Conservation (phyloP, 1,139 yeast genomes). For the Spencermartinsiella ligniputridi region DNA sequence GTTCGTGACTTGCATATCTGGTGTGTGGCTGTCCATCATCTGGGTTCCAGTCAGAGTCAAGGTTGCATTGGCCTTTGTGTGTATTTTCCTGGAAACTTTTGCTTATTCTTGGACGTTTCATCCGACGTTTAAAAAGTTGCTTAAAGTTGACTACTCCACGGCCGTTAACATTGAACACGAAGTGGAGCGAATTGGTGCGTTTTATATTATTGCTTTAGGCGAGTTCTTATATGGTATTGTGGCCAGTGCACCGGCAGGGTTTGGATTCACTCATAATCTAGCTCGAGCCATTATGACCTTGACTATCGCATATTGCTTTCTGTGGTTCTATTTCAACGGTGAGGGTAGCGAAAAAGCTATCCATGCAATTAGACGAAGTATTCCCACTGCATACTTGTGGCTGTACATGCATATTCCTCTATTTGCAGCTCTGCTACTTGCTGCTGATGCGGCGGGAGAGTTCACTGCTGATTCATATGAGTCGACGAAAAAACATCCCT, state of each 20-base stretch:
- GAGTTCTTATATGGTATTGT: constrained; percentile 59
- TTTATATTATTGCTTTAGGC: constrained; percentile 62
- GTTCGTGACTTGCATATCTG: constrained; percentile 34
- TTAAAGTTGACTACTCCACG: constrained; percentile 47
- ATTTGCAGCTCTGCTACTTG: constrained; percentile 33
- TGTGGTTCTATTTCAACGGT: constrained; percentile 55
- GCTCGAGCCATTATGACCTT: constrained; percentile 50
- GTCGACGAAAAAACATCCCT: constrained; percentile 14
- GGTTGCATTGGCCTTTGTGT: constrained; percentile 44
- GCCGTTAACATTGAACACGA: constrained; percentile 66
- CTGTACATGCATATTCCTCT: constrained; percentile 51
- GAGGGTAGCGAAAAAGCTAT: constrained; percentile 48
- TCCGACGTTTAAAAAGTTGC: constrained; percentile 43
- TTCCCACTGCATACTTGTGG: constrained; percentile 45
- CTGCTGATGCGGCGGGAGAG: constrained; percentile 64
- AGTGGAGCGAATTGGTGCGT: constrained; percentile 56
- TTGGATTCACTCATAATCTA: constrained; percentile 44
- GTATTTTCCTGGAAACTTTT: constrained; percentile 40
- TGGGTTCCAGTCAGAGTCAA: constrained; percentile 42
- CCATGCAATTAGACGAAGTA: constrained; percentile 54
- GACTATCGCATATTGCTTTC: constrained; percentile 46
- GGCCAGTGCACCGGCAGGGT: constrained; percentile 45
- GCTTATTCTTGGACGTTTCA: constrained; percentile 37
- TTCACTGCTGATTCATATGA: constrained; percentile 27
- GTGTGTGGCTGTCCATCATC: constrained; percentile 45